These are phyloP conservation scores for Beauveria bassiana DNA, from an alignment of 2,329 filamentous ascomycete species.

Conservation along the genomic window DNA sequence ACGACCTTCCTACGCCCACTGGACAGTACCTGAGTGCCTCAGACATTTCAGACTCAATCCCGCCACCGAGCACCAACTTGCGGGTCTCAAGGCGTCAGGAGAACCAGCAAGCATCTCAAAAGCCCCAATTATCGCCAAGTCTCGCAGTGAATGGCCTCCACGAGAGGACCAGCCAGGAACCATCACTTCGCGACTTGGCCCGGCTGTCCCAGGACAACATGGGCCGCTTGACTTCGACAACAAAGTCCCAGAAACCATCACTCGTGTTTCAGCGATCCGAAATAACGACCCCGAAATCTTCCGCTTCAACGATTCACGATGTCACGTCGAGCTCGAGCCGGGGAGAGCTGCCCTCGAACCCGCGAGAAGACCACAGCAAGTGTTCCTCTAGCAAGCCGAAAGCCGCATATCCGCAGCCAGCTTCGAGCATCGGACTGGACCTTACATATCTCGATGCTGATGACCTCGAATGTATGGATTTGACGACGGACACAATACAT, in stretches of 20 bases:
- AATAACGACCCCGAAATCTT: conserved; percentile 30
- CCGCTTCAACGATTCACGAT: not conserved
- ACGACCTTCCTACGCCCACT: conserved; percentile 28
- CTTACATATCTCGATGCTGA: conserved; percentile 28
- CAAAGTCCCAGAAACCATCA: conserved; percentile 37
- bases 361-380: conserved; percentile 16
- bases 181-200: not conserved
- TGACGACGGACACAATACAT: conserved; percentile 28
- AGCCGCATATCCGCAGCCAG: conserved; percentile 12
- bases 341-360: conserved; percentile 4
- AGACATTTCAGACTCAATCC: not conserved
- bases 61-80: not conserved
- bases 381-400: conserved; percentile 21
- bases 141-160: not conserved
- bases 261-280: conserved; percentile 36
- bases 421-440: conserved; percentile 21
- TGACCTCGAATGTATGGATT: conserved; percentile 31
- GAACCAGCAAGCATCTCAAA: not conserved
- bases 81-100: not conserved
- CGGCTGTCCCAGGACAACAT: conserved; percentile 27
- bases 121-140: not conserved
- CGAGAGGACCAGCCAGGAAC: not conserved
- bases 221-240: conserved; percentile 36
- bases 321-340: not conserved
- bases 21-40: conserved; percentile 15